phyloP scores from a whole-genome alignment of 352 stramenopile genomes.

The Globisporangium canariense region DNA sequence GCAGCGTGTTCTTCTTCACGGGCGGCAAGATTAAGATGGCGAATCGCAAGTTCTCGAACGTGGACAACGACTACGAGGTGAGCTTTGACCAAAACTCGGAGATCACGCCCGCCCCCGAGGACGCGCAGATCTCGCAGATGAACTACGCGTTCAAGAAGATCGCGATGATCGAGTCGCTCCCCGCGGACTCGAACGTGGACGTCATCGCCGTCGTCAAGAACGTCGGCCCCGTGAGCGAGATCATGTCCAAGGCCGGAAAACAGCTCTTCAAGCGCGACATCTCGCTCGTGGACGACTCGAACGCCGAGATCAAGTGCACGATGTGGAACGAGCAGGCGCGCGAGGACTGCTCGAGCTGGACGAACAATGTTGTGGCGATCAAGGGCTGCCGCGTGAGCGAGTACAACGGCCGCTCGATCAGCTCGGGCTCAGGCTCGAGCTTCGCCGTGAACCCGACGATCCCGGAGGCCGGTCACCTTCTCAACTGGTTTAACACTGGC shows the following conservation, averaged over 20 bases:
- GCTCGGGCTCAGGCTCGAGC: conserved; percentile 75
- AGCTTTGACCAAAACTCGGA: conserved; percentile 96
- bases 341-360: conserved; percentile 78
- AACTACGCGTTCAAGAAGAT: conserved; percentile 95
- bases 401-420: conserved; percentile 91
- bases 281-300: conserved; percentile 94
- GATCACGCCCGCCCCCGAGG: conserved; percentile 90
- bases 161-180: conserved; percentile 84
- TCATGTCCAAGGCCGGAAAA: conserved; percentile 94
- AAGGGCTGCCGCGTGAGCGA: conserved; percentile 94
- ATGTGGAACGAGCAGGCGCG: conserved; percentile 94
- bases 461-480: conserved; percentile 77
- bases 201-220: conserved; percentile 95
- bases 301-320: conserved; percentile 94
- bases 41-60: conserved; percentile 96
- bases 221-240: conserved; percentile 86
- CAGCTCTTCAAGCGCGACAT: conserved; percentile 97
- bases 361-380: conserved; percentile 93
- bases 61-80: conserved; percentile 98
- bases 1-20: conserved; percentile 93
- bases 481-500: conserved; percentile 83
- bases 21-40: conserved; percentile 96
- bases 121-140: conserved; percentile 88
- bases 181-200: conserved; percentile 90
- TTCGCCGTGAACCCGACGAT: conserved; percentile 87